These are phyloP conservation scores for Rubia tinctorum DNA, from an alignment of 305 asterid species.

Conservation along the genomic window DNA sequence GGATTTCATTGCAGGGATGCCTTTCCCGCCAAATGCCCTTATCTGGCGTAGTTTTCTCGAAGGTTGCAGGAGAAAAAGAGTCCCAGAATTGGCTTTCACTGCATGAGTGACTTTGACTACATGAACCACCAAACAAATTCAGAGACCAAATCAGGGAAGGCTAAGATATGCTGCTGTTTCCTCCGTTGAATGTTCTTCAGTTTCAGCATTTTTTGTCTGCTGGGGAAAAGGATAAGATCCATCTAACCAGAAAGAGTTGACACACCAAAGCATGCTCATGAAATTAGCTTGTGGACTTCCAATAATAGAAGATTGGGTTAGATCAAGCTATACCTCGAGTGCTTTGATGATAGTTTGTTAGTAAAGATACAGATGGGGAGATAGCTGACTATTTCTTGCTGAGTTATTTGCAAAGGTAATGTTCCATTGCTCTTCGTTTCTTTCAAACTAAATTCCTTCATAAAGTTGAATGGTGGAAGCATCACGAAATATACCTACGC, in stretches of 20 bases:
- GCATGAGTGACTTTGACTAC: not conserved
- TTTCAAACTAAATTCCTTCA: too few relatives aligned
- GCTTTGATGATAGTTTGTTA: too few relatives aligned
- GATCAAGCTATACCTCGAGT: too few relatives aligned
- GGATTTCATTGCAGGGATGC: slow-evolving; percentile 46
- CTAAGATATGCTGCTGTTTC: too few relatives aligned
- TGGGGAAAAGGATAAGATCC: not conserved
- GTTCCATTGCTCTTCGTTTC: not conserved
- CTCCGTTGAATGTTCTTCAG: not conserved
- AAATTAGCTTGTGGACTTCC: not conserved
- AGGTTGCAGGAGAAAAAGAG: slow-evolving; percentile 53
- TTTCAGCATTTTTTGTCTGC: not conserved
- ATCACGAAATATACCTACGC: too few relatives aligned
- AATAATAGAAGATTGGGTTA: slow-evolving; percentile 21
- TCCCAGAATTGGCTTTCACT: slow-evolving; percentile 4
- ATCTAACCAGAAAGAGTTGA: too few relatives aligned
- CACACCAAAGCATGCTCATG: not conserved
- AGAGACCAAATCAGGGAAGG: too few relatives aligned
- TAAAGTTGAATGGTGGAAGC: not conserved
- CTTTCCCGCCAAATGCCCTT: slow-evolving; percentile 52
- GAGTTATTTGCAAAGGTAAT: not conserved
- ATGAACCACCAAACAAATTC: not conserved
- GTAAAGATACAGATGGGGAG: too few relatives aligned
- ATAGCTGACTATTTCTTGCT: too few relatives aligned
- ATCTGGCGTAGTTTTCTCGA: slow-evolving; percentile 62